A percentile compares a stretch with the other conserved stretches of the same genome.
Evolutionary conservation across 768 basidiomycete genomes (phyloP).

Genomic region (Suillus ampliporus): DNA sequence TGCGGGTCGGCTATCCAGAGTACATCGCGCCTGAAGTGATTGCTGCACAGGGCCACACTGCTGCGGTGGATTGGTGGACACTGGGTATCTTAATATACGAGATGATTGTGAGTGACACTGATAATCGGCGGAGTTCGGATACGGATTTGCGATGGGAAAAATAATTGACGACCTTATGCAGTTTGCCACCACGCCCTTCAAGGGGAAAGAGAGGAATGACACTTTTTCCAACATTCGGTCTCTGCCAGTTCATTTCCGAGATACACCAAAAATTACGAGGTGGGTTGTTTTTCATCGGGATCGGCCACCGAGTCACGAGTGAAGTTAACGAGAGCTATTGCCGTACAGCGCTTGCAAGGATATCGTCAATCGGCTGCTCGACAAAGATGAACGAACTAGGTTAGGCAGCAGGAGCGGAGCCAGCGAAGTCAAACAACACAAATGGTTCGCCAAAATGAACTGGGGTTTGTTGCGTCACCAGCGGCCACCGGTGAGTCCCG

Average conservation of each 20-base stretch:
- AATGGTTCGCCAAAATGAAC: constrained; percentile 96
- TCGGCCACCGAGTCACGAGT: not conserved
- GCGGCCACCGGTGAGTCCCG: constrained; percentile 81
- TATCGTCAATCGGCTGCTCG: constrained; percentile 82
- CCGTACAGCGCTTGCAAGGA: constrained; percentile 81
- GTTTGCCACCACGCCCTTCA: constrained; percentile 99
- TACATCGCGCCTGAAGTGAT: constrained; percentile 99
- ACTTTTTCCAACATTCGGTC: constrained; percentile 96
- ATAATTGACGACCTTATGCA: constrained; percentile 49
- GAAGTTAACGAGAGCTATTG: constrained; percentile 17
- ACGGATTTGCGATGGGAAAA: constrained; percentile 23
- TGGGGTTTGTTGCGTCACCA: constrained; percentile 96
- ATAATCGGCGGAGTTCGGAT: constrained; percentile 21
- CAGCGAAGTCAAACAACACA: constrained; percentile 98
- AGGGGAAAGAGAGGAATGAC: constrained; percentile 91
- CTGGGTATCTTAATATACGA: constrained; percentile 98
- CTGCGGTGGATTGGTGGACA: constrained; percentile 99
- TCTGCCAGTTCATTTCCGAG: constrained; percentile 85
- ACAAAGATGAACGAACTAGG: constrained; percentile 89
- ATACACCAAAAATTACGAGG: constrained; percentile 78
- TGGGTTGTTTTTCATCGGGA: constrained; percentile 42
- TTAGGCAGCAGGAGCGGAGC: constrained; percentile 94
- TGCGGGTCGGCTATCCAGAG: constrained; percentile 53
- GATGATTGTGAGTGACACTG: constrained; percentile 83
- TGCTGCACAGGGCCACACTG: constrained; percentile 93